Conservation (phyloP, 2,329 filamentous ascomycete species). For the Colletotrichum brevisporum region DNA sequence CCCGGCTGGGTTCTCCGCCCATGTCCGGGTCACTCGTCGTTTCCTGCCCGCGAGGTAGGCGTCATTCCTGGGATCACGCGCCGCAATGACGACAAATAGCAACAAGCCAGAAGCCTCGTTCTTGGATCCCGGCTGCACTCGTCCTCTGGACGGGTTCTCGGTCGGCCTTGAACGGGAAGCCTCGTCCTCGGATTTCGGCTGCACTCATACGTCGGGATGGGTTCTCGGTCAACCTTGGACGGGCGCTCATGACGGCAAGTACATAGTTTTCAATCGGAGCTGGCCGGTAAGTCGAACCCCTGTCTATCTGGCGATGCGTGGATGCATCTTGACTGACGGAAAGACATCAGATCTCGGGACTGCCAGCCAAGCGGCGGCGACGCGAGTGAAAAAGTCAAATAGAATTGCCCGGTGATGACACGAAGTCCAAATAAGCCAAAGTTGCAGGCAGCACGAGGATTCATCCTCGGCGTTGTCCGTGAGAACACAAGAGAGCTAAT, state of each 20-base stretch:
- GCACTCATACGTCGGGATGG: slow-evolving; percentile 13
- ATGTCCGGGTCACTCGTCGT: slow-evolving; percentile 22
- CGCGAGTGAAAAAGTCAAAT: slow-evolving; percentile 30
- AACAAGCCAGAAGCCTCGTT: slow-evolving; percentile 28
- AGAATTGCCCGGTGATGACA: slow-evolving; percentile 53
- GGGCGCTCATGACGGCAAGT: slow-evolving; percentile 41
- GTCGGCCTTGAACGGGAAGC: slow-evolving; percentile 15
- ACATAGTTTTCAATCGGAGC: slow-evolving; percentile 60
- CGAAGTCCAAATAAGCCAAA: slow-evolving; percentile 56
- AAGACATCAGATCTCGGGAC: slow-evolving; percentile 27
- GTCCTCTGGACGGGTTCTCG: slow-evolving; percentile 25
- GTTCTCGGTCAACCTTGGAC: slow-evolving; percentile 14
- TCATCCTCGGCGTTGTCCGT: slow-evolving; percentile 50
- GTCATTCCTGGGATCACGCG: slow-evolving; percentile 27
- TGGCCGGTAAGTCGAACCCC: slow-evolving; percentile 36
- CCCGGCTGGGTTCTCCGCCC: neutral
- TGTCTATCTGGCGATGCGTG: too few species aligned
- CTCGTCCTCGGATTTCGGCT: slow-evolving; percentile 26
- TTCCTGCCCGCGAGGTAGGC: slow-evolving; percentile 9
- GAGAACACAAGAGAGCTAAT: slow-evolving; percentile 60
- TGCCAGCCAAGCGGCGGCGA: slow-evolving; percentile 33
- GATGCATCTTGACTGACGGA: neutral
- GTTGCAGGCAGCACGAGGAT: slow-evolving; percentile 54
- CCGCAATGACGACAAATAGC: slow-evolving; percentile 45
- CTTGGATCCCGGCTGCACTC: slow-evolving; percentile 27